phyloP scores from a whole-genome alignment of 225 moss, liverwort and hornwort genomes.

The Takakia lepidozioides region DNA sequence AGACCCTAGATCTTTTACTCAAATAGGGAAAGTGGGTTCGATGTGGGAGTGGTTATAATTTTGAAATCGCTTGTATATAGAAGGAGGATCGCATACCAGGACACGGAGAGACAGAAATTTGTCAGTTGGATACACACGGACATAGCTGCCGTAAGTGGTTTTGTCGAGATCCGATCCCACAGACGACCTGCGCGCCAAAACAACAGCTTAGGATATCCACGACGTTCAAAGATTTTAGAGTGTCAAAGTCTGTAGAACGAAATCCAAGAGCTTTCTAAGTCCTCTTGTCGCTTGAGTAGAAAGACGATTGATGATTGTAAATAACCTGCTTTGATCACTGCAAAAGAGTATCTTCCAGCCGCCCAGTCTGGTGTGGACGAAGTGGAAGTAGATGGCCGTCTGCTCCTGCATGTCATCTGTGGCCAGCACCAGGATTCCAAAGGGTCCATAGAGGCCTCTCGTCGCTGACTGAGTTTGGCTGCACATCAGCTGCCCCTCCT shows the following conservation, averaged over 20 bases:
- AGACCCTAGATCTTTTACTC: too few relatives aligned
- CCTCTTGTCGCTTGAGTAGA: too few relatives aligned
- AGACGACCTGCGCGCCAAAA: too few relatives aligned
- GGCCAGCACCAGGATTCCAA: conserved; percentile 47
- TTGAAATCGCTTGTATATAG: background rate
- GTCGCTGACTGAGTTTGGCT: conserved; percentile 18
- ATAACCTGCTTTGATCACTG: conserved; percentile 52
- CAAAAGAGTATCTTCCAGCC: conserved; percentile 38
- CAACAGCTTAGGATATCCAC: too few relatives aligned
- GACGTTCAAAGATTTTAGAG: too few relatives aligned
- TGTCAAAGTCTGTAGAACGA: too few relatives aligned
- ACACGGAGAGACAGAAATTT: conserved; percentile 55
- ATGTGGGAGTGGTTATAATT: background rate
- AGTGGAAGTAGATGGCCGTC: conserved; percentile 38
- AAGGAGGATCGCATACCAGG: conserved; percentile 27
- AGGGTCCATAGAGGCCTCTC: conserved; percentile 47
- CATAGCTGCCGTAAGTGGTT: conserved; percentile 54
- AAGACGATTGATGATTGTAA: too few relatives aligned
- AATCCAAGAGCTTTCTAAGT: too few relatives aligned
- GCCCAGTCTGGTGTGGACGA: conserved; percentile 26
- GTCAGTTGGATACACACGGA: conserved; percentile 55
- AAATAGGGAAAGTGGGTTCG: too few relatives aligned
- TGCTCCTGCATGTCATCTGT: conserved; percentile 32
- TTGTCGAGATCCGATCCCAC: conserved; percentile 51
- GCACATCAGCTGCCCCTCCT: conserved; percentile 48